Conservation (phyloP, 768 basidiomycete species). For the Coprinopsis marcescibilis region DNA sequence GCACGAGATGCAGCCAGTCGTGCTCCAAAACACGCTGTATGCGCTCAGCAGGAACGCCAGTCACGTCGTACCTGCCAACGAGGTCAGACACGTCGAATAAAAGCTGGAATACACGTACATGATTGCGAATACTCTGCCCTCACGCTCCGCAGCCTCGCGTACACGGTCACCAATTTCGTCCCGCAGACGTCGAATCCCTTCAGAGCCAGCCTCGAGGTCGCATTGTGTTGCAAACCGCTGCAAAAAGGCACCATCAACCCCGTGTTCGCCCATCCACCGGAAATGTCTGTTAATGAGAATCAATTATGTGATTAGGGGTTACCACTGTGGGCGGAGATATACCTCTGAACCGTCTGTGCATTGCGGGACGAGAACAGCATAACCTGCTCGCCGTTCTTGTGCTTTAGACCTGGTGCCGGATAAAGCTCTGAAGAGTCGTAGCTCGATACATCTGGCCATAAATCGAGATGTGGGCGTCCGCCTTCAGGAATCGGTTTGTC, state of each 20-base stretch:
- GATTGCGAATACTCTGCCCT: slow-evolving; percentile 77
- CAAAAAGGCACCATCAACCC: slow-evolving; percentile 75
- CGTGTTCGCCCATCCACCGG: slow-evolving; percentile 79
- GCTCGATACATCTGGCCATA: slow-evolving; percentile 75
- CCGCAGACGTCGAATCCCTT: slow-evolving; percentile 55
- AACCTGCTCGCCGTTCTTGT: slow-evolving; percentile 50
- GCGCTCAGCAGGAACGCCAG: slow-evolving; percentile 66
- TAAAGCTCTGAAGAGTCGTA: slow-evolving; percentile 70
- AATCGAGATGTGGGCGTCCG: slow-evolving; percentile 66
- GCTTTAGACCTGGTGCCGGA: slow-evolving; percentile 59
- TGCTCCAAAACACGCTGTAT: slow-evolving; percentile 61
- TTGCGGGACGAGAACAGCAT: slow-evolving; percentile 77
- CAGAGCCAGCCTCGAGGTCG: slow-evolving; percentile 49
- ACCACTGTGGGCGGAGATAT: slow-evolving; percentile 3
- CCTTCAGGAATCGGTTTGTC: slow-evolving; percentile 60
- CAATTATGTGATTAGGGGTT: background rate
- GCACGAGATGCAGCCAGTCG: slow-evolving; percentile 72
- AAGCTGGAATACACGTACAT: slow-evolving; percentile 47
- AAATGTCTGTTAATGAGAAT: slow-evolving; percentile 45
- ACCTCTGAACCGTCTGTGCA: slow-evolving; percentile 64
- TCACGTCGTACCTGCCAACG: slow-evolving; percentile 69
- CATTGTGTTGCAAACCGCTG: slow-evolving; percentile 73
- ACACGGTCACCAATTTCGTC: slow-evolving; percentile 74
- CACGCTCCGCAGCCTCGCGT: slow-evolving; percentile 69
- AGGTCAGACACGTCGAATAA: slow-evolving; percentile 3